A percentile compares a stretch with the other conserved stretches of the same genome.
Conservation (phyloP, 768 basidiomycete species). For the Zangia roseola region DNA sequence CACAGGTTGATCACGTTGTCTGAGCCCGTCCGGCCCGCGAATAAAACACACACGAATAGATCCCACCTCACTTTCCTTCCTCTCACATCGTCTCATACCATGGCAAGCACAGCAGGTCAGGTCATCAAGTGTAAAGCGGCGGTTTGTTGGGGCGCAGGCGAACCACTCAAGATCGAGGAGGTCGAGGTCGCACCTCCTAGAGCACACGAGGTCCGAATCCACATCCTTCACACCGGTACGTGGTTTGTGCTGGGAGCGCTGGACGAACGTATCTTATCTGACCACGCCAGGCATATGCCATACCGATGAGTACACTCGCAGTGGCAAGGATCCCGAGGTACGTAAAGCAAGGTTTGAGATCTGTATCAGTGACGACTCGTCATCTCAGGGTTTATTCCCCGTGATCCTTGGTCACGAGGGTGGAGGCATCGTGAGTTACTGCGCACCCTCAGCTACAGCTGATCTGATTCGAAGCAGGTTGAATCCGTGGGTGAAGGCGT, state of each 20-base stretch:
- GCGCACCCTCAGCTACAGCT: not conserved
- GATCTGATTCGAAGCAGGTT: conserved; percentile 52
- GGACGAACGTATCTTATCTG: not conserved
- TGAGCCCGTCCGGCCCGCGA: not conserved
- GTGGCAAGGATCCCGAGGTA: conserved; percentile 94
- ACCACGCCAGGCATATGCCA: conserved; percentile 78
- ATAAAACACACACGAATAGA: conserved; percentile 1
- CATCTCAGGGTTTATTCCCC: conserved; percentile 76
- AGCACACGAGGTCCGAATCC: conserved; percentile 90
- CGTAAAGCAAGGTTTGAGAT: conserved; percentile 10
- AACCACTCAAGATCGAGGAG: conserved; percentile 83
- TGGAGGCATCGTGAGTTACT: conserved; percentile 70
- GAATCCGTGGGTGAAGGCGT: conserved; percentile 98
- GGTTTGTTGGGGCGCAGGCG: conserved; percentile 92
- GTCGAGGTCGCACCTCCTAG: conserved; percentile 92
- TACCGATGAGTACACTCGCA: conserved; percentile 96
- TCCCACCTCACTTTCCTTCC: conserved; percentile 9
- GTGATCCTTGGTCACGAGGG: conserved; percentile 96
- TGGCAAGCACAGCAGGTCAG: conserved; percentile 78
- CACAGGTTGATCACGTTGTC: not conserved
- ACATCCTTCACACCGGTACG: conserved; percentile 86
- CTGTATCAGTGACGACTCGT: not conserved
- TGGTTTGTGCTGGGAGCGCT: conserved; percentile 9
- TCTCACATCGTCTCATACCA: conserved; percentile 34
- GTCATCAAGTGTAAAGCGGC: conserved; percentile 86